These are phyloP conservation scores for Globisporangium takayamanum DNA, from an alignment of 352 stramenopile species.

Conservation along the genomic window DNA sequence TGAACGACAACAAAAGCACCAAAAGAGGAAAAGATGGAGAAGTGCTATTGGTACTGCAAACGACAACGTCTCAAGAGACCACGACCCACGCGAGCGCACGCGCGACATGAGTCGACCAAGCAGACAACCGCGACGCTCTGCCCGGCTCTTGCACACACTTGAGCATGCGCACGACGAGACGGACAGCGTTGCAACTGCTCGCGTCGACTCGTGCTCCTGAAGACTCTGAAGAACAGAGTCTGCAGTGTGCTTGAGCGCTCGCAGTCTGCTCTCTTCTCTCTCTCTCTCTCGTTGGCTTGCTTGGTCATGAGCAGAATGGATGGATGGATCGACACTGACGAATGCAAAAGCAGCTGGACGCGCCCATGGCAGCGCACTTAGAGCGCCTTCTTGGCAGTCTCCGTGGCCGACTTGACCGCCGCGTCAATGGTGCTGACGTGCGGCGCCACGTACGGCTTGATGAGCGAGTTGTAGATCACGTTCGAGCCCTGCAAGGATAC, in stretches of 20 bases:
- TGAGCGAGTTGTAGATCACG: constrained; percentile 77
- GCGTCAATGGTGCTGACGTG: constrained; percentile 66
- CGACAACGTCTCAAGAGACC: not conserved
- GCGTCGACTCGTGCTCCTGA: too few relatives aligned
- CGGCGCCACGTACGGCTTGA: constrained; percentile 78
- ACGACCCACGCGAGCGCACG: too few relatives aligned
- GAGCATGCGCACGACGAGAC: too few relatives aligned
- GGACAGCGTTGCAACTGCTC: too few relatives aligned
- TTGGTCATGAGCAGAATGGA: not conserved
- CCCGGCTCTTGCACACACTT: too few relatives aligned
- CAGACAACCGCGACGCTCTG: too few relatives aligned
- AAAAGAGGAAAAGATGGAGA: constrained; percentile 4
- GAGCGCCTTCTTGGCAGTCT: constrained; percentile 54
- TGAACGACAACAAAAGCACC: not conserved
- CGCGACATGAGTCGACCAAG: too few relatives aligned
- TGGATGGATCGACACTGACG: not conserved
- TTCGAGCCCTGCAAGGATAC: constrained; percentile 44
- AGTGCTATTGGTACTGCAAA: constrained; percentile 9
- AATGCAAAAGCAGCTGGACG: not conserved
- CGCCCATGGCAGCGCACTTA: constrained; percentile 14
- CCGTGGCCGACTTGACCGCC: constrained; percentile 46
- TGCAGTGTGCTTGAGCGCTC: too few relatives aligned
- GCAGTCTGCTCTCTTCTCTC: too few relatives aligned
- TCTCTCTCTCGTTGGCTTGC: not conserved
- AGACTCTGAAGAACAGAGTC: too few relatives aligned